A percentile compares a stretch with the other conserved stretches of the same genome.
These are phyloP conservation scores for Xylaria multiplex DNA, from an alignment of 2,329 filamentous ascomycete genomes.

Conservation along the genomic window DNA sequence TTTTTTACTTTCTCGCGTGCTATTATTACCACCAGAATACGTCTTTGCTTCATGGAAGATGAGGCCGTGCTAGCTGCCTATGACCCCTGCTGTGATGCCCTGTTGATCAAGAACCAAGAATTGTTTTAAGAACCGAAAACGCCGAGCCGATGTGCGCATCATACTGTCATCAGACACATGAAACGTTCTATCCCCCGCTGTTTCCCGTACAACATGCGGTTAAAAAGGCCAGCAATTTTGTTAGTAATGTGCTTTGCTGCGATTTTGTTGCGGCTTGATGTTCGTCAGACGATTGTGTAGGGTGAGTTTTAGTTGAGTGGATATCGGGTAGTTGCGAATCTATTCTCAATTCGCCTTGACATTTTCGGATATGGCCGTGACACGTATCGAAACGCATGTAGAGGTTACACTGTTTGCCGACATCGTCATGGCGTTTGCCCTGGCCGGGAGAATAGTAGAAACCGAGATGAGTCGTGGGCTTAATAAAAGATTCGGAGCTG, in stretches of 20 bases:
- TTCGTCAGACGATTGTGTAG: background rate
- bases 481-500: conserved; percentile 8
- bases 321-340: background rate
- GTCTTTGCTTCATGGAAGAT: conserved; percentile 11
- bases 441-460: background rate
- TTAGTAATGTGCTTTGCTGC: background rate
- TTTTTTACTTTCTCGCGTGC: background rate
- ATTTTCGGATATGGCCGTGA: background rate
- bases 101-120: conserved; percentile 12
- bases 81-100: conserved; percentile 8
- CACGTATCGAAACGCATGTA: background rate
- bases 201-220: background rate
- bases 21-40: conserved; percentile 16
- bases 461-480: background rate
- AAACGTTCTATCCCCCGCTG: conserved; percentile 11
- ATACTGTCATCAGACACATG: conserved; percentile 13
- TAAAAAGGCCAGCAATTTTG: conserved; percentile 7
- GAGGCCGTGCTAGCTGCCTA: background rate
- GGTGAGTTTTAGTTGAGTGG: background rate
- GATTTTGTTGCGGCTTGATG: background rate
- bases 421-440: background rate
- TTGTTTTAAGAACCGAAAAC: conserved; percentile 27
- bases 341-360: background rate
- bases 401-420: background rate
- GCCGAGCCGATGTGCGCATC: conserved; percentile 30